Conservation (phyloP, 2,329 filamentous ascomycete species). For the Colletotrichum incanum region DNA sequence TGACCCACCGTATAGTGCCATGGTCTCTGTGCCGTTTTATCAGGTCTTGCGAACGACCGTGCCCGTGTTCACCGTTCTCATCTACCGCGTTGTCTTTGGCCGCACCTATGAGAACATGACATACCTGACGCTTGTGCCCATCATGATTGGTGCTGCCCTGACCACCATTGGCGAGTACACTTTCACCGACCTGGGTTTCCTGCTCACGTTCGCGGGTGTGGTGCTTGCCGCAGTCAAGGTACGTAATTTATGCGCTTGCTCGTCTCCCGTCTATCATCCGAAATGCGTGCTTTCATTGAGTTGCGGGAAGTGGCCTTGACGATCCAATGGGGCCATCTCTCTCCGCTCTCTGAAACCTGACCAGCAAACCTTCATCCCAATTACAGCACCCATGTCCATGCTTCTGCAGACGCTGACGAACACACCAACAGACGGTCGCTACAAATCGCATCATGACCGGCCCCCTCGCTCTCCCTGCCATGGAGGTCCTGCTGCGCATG, state of each 20-base stretch:
- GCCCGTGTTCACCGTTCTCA: conserved; percentile 74
- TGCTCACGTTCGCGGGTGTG: conserved; percentile 69
- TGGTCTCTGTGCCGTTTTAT: conserved; percentile 78
- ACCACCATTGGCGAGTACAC: conserved; percentile 76
- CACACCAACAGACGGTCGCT: conserved; percentile 65
- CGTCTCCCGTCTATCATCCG: conserved; percentile 17
- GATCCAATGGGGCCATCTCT: conserved; percentile 26
- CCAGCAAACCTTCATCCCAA: conserved; percentile 25
- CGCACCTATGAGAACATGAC: conserved; percentile 70
- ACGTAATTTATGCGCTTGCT: conserved; percentile 38
- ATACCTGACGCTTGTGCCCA: conserved; percentile 73
- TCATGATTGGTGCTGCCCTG: conserved; percentile 72
- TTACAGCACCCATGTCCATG: conserved; percentile 8
- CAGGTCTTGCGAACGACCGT: conserved; percentile 75
- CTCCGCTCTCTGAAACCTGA: conserved; percentile 32
- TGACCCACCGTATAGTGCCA: conserved; percentile 51
- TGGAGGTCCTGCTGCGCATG: conserved; percentile 76
- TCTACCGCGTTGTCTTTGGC: conserved; percentile 71
- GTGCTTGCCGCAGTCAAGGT: conserved; percentile 70
- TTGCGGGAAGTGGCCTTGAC: conserved; percentile 21
- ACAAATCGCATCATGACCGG: conserved; percentile 78
- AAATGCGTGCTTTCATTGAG: conserved; percentile 26
- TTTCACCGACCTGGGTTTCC: conserved; percentile 71
- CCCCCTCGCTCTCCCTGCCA: conserved; percentile 68
- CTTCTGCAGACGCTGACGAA: conserved; percentile 27